phyloP scores from a whole-genome alignment of 345 rosid genomes.

The Zanthoxylum bungeanum region DNA sequence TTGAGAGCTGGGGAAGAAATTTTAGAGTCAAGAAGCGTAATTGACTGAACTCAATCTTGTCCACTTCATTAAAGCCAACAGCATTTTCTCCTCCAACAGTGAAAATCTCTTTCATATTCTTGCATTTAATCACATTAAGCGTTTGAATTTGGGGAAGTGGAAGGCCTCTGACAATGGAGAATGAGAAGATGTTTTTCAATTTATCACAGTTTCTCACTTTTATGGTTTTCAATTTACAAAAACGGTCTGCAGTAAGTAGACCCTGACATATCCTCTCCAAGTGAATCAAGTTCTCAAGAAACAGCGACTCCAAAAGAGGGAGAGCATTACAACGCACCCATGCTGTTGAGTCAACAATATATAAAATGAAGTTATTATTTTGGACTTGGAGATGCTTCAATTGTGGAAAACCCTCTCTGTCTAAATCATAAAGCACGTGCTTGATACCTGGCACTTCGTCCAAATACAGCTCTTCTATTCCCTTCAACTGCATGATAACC shows the following conservation, averaged over 20 bases:
- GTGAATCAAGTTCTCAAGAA: not conserved
- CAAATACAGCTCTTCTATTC: not conserved
- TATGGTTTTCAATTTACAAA: constrained; percentile 12
- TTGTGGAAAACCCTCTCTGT: not conserved
- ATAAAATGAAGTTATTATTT: not conserved
- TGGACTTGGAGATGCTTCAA: not conserved
- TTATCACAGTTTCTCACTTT: constrained; percentile 12
- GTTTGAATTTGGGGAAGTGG: constrained; percentile 8
- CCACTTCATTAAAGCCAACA: not conserved
- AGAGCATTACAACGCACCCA: not conserved
- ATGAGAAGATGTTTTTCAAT: constrained; percentile 21
- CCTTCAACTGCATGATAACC: not conserved
- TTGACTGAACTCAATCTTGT: not conserved
- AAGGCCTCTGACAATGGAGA: constrained; percentile 8
- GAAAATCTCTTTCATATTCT: not conserved
- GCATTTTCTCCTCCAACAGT: constrained; percentile 11
- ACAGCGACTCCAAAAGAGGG: constrained; percentile 11
- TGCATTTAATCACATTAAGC: constrained; percentile 5
- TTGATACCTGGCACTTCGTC: not conserved
- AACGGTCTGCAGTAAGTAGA: not conserved
- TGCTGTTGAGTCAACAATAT: not conserved
- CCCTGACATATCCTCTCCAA: constrained; percentile 17
- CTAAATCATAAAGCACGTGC: not conserved
- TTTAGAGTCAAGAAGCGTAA: constrained; percentile 8
- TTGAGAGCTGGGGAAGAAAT: constrained; percentile 1